Percentiles rank a stretch among this genome's conserved stretches.
Conservation (phyloP, 208 protist genomes). For the Trypanosoma rangeli region DNA sequence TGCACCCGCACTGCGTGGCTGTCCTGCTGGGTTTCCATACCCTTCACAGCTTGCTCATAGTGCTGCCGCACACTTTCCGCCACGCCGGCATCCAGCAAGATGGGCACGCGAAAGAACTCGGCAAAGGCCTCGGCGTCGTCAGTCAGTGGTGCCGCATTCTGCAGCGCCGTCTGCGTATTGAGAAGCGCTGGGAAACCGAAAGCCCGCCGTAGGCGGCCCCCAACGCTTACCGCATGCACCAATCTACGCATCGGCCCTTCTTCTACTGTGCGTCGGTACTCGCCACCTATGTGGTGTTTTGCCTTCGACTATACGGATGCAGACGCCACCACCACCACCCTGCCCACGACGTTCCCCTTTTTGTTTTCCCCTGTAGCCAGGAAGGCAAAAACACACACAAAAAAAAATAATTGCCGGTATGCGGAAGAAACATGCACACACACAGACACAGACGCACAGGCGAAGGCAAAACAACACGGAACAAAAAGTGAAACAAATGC, state of each 20-base stretch:
- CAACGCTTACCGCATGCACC: neutral
- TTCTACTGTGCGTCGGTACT: no score
- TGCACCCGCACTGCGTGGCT: conserved; percentile 26
- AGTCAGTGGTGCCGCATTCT: conserved; percentile 28
- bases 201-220: neutral
- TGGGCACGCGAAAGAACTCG: conserved; percentile 46
- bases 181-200: conserved; percentile 36
- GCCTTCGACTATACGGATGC: no score
- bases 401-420: neutral
- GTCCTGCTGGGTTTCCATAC: conserved; percentile 30
- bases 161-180: conserved; percentile 47
- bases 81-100: conserved; percentile 14
- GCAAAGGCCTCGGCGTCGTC: conserved; percentile 43
- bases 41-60: conserved; percentile 26
- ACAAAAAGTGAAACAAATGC: neutral
- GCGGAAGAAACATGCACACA: neutral
- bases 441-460: neutral
- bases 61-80: conserved; percentile 30
- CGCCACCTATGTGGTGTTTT: no score
- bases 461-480: neutral
- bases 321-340: neutral
- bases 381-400: conserved; percentile 2
- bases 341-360: neutral
- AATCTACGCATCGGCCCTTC: conserved; percentile 7
- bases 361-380: neutral